Conservation (phyloP, 768 basidiomycete genomes). For the Macrolepiota dolichaula region DNA sequence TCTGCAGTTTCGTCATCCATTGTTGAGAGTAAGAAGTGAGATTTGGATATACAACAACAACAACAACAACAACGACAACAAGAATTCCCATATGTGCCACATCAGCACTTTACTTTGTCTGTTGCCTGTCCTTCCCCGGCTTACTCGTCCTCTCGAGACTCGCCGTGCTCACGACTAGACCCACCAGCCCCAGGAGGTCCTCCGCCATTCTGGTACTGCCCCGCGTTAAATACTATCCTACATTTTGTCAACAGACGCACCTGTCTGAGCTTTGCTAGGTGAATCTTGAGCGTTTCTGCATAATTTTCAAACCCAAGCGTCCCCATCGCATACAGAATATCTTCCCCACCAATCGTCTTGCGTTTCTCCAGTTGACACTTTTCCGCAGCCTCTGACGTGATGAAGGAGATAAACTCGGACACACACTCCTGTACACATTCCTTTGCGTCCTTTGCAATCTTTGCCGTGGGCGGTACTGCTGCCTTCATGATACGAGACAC, state of each 20-base stretch:
- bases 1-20: conserved; percentile 71
- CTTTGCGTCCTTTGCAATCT: conserved; percentile 97
- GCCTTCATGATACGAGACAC: conserved; percentile 98
- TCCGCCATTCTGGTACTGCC: conserved; percentile 7
- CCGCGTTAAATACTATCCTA: not conserved
- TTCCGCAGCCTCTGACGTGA: conserved; percentile 95
- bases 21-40: not conserved
- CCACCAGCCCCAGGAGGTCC: not conserved
- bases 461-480: conserved; percentile 84
- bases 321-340: conserved; percentile 93
- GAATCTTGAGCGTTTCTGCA: conserved; percentile 87
- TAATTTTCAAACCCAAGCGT: conserved; percentile 94
- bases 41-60: not conserved
- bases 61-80: too few relatives aligned
- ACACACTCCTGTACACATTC: conserved; percentile 99
- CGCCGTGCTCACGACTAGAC: conserved; percentile 1
- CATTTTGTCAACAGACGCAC: conserved; percentile 31
- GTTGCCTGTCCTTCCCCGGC: not conserved
- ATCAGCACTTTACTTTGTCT: too few relatives aligned
- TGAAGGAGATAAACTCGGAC: conserved; percentile 97
- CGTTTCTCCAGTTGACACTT: conserved; percentile 93
- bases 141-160: conserved; percentile 1
- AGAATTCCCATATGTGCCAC: too few relatives aligned
- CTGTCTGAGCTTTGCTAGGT: conserved; percentile 86
- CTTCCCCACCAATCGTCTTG: conserved; percentile 97